Percentiles rank a stretch among this genome's conserved stretches.
Conservation (phyloP, 106 monocot genomes). For the Dioscorea zingiberensis region DNA sequence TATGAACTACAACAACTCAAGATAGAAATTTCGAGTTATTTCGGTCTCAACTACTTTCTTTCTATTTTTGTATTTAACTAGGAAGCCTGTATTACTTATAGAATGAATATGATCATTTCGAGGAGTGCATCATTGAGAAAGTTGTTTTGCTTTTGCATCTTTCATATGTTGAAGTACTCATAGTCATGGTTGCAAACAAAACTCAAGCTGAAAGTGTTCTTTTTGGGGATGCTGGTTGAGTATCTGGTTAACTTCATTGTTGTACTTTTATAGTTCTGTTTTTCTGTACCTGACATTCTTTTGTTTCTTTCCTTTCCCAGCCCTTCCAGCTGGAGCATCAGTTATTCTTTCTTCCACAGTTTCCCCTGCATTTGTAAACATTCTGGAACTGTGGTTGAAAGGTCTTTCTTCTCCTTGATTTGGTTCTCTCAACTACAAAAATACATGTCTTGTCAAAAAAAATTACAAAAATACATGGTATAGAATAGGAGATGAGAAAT, state of each 20-base stretch:
- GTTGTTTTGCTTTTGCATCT: background rate
- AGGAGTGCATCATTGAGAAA: no score
- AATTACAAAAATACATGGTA: background rate
- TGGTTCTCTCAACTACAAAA: slow-evolving; percentile 2
- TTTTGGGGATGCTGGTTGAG: slow-evolving; percentile 69
- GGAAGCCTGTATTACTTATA: no score
- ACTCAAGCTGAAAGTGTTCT: slow-evolving; percentile 82
- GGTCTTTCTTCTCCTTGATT: slow-evolving; percentile 23
- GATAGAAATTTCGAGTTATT: no score
- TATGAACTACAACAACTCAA: no score
- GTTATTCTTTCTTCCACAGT: slow-evolving; percentile 93
- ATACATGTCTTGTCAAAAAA: no score
- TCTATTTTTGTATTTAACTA: no score
- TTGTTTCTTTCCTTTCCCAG: slow-evolving; percentile 29
- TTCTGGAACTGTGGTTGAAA: slow-evolving; percentile 61
- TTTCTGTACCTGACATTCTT: slow-evolving; percentile 1
- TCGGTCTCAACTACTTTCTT: no score
- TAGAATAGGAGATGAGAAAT: no score
- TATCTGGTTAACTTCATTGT: slow-evolving; percentile 42
- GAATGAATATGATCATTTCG: no score
- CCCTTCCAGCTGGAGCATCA: slow-evolving; percentile 65
- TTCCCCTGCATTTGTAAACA: slow-evolving; percentile 72
- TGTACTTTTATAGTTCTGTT: background rate
- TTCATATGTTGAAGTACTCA: slow-evolving; percentile 73
- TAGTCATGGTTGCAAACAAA: slow-evolving; percentile 97